phyloP scores from a whole-genome alignment of 1,284 basidiomycete species.

The Pisolithus thermaeus region DNA sequence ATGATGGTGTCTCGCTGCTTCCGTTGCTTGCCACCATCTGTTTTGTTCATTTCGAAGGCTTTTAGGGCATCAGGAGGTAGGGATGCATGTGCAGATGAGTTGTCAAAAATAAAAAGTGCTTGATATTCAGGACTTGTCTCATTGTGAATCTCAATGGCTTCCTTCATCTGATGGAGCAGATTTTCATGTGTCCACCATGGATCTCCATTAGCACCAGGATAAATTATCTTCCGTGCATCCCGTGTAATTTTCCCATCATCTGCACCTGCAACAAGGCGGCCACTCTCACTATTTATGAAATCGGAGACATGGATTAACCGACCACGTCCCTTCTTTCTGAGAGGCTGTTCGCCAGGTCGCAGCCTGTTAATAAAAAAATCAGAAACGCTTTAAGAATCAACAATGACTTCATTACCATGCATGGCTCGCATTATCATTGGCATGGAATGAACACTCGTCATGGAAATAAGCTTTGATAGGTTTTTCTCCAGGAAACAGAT shows the following conservation, averaged over 20 bases:
- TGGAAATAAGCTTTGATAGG: slow-evolving; percentile 30
- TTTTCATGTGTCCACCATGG: slow-evolving; percentile 23
- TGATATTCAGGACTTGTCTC: too few relatives aligned
- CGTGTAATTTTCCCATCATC: slow-evolving; percentile 9
- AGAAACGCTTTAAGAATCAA: too few relatives aligned
- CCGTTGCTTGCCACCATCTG: slow-evolving; percentile 26
- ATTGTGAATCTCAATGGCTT: too few relatives aligned
- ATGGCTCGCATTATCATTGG: slow-evolving; percentile 19
- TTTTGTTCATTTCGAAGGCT: slow-evolving; percentile 32
- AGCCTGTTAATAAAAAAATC: slow-evolving; percentile 1
- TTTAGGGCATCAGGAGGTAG: slow-evolving; percentile 25
- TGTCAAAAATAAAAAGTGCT: too few relatives aligned
- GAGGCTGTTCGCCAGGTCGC: neutral
- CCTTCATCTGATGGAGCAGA: too few relatives aligned
- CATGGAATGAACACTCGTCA: slow-evolving; percentile 30
- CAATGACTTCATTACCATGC: slow-evolving; percentile 1
- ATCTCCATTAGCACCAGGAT: slow-evolving; percentile 26
- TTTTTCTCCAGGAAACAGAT: too few relatives aligned
- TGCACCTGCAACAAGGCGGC: slow-evolving; percentile 6
- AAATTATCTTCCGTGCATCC: slow-evolving; percentile 24
- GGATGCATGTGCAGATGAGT: slow-evolving; percentile 27
- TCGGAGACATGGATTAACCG: slow-evolving; percentile 17
- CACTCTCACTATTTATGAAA: slow-evolving; percentile 12
- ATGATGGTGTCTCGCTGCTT: slow-evolving; percentile 27
- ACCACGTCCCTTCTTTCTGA: slow-evolving; percentile 11